Conservation (phyloP, 2,329 filamentous ascomycete species). For the Neonectria punicea region DNA sequence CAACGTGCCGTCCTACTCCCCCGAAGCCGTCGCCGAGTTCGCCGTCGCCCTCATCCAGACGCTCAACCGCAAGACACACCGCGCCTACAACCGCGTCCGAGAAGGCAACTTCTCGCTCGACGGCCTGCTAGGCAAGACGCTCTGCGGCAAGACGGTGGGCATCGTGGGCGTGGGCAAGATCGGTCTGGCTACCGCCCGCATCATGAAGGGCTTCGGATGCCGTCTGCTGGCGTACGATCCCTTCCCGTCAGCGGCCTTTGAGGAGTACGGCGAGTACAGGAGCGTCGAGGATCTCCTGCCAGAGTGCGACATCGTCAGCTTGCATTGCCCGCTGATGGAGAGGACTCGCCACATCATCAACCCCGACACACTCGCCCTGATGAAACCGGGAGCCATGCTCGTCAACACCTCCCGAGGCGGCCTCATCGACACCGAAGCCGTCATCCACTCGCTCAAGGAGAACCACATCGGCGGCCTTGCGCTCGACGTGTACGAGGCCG, state of each 20-base stretch:
- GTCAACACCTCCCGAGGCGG: constrained; percentile 77
- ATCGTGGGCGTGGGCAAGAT: constrained; percentile 74
- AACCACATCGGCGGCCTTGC: constrained; percentile 70
- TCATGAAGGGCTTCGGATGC: constrained; percentile 74
- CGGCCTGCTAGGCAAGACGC: constrained; percentile 69
- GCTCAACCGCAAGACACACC: constrained; percentile 74
- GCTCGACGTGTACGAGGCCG: constrained; percentile 75
- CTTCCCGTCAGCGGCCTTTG: constrained; percentile 60
- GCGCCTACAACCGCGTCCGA: constrained; percentile 74
- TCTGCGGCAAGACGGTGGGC: constrained; percentile 73
- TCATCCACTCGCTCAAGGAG: constrained; percentile 69
- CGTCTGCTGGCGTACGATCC: constrained; percentile 70
- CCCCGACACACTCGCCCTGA: constrained; percentile 59
- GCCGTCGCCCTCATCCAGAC: constrained; percentile 74
- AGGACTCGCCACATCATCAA: constrained; percentile 71
- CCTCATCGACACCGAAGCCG: constrained; percentile 68
- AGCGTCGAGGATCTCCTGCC: constrained; percentile 65
- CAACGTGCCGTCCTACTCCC: constrained; percentile 75
- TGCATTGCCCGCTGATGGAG: constrained; percentile 74
- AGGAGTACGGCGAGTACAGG: constrained; percentile 61
- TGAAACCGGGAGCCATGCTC: constrained; percentile 70
- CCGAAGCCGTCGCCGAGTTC: constrained; percentile 77
- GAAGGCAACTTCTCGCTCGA: constrained; percentile 76
- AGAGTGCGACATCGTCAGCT: constrained; percentile 68
- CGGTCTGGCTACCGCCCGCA: constrained; percentile 69